These are phyloP conservation scores for Rosa chinensis DNA, from an alignment of 306 rosid genomes.

Conservation along the genomic window DNA sequence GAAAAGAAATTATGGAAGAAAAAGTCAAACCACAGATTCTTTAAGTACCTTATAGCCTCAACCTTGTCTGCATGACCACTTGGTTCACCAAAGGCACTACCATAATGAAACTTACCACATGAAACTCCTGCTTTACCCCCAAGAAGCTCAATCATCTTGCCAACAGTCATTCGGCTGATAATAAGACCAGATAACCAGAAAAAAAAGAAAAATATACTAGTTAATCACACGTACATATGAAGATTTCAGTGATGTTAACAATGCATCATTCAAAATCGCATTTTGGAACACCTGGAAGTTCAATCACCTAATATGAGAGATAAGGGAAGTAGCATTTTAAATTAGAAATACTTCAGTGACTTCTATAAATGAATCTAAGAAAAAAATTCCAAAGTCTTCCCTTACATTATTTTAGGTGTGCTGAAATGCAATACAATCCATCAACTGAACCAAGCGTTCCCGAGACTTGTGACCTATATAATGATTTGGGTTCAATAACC, in stretches of 20 bases:
- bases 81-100: conserved; percentile 98
- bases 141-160: conserved; percentile 98
- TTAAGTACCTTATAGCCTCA: conserved; percentile 74
- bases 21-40: conserved; percentile 7
- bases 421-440: neutral
- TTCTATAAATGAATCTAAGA: neutral
- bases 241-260: neutral
- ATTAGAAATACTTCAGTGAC: neutral
- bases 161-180: conserved; percentile 94
- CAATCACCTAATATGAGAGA: neutral
- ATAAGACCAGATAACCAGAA: conserved; percentile 10
- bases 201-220: neutral
- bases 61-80: conserved; percentile 99
- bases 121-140: conserved; percentile 99
- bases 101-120: conserved; percentile 92
- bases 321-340: neutral
- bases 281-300: neutral
- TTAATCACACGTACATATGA: neutral
- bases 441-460: neutral
- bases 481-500: neutral
- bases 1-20: conserved; percentile 15
- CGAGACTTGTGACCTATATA: neutral
- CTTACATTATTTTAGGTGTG: neutral
- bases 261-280: neutral
- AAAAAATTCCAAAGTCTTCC: neutral